Evolutionary conservation across 2,329 filamentous ascomycete species (phyloP).

Genomic region (Ustulina deusta): DNA sequence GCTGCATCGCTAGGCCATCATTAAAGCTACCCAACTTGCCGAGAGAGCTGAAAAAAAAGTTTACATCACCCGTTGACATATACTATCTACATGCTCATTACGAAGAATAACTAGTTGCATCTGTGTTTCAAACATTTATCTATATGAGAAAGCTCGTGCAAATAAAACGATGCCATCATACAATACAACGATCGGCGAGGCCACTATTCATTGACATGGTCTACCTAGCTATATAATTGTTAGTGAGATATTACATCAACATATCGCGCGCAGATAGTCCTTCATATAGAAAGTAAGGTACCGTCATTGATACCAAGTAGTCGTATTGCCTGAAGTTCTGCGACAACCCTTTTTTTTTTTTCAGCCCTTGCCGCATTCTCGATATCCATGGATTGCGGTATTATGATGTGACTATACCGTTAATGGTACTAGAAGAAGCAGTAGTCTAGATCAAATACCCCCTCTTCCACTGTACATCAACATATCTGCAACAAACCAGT

Average conservation of each 20-base stretch:
- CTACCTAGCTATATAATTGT: too few relatives aligned
- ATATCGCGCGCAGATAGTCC: neutral
- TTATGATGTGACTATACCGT: conserved; percentile 2
- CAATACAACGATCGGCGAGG: neutral
- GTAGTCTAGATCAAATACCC: conserved; percentile 12
- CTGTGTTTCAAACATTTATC: neutral
- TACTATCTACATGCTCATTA: neutral
- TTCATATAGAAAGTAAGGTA: neutral
- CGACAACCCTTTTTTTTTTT: neutral
- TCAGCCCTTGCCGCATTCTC: conserved; percentile 1
- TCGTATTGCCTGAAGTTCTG: neutral
- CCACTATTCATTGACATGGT: too few relatives aligned
- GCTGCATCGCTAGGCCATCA: conserved; percentile 11
- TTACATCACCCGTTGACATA: neutral
- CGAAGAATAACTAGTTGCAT: neutral
- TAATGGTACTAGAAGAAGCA: conserved; percentile 15
- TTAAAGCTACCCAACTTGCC: conserved; percentile 3
- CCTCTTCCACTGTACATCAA: neutral
- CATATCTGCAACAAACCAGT: neutral
- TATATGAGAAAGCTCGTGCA: neutral
- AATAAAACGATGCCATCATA: neutral
- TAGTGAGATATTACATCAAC: neutral
- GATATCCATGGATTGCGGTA: conserved; percentile 1
- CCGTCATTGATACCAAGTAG: neutral
- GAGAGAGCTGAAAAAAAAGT: neutral